Evolutionary conservation across 495 filamentous ascomycete species (phyloP).

Genomic region (Xylaria cubensis): DNA sequence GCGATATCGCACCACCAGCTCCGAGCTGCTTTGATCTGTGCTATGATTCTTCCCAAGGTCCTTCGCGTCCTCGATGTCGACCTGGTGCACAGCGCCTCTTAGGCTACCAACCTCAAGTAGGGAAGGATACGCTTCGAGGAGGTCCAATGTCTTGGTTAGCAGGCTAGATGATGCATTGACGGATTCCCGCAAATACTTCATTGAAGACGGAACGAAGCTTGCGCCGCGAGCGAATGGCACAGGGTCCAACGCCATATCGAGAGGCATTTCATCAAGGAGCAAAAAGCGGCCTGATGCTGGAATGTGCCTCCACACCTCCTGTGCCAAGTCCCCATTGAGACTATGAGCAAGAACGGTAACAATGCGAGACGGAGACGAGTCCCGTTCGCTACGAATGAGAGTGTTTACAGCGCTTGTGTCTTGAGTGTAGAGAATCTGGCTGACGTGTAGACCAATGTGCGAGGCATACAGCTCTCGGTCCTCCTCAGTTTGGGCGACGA

Average conservation of each 20-base stretch:
- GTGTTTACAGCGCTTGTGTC: slow-evolving; percentile 14
- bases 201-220: slow-evolving; percentile 30
- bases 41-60: neutral
- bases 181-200: slow-evolving; percentile 27
- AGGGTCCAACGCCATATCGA: slow-evolving; percentile 22
- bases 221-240: slow-evolving; percentile 31
- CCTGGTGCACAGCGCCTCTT: neutral
- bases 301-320: slow-evolving; percentile 32
- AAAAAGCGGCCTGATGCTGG: slow-evolving; percentile 29
- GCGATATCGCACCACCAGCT: slow-evolving; percentile 19
- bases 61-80: slow-evolving; percentile 23
- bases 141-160: slow-evolving; percentile 20
- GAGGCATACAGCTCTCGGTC: slow-evolving; percentile 21
- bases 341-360: slow-evolving; percentile 29
- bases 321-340: slow-evolving; percentile 20
- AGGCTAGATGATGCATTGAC: slow-evolving; percentile 21
- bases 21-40: neutral
- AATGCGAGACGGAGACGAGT: slow-evolving; percentile 23
- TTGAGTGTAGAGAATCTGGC: slow-evolving; percentile 7
- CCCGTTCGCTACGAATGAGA: slow-evolving; percentile 16
- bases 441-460: slow-evolving; percentile 14
- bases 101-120: neutral
- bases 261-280: slow-evolving; percentile 23
- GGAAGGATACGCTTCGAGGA: slow-evolving; percentile 25
- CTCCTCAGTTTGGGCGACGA: slow-evolving; percentile 9